Evolutionary conservation across 2,329 filamentous ascomycete species (phyloP), one percentile per base, ranked within the genome.

Genomic region (Paramyrothecium sp.): DNA sequence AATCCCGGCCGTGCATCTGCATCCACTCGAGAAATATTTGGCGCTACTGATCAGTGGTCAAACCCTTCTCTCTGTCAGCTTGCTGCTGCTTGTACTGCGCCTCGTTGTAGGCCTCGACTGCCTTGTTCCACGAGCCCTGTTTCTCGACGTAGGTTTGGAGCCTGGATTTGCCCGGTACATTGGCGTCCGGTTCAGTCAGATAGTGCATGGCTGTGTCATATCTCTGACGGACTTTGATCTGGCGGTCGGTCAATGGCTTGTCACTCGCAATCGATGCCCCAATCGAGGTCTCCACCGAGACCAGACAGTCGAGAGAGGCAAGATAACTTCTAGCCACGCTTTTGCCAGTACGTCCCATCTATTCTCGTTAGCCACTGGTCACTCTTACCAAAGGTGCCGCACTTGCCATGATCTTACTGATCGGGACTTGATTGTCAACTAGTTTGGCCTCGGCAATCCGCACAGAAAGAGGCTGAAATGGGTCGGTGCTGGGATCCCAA

Each of bases 61-160:
- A 16, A 10, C 33, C 33, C 16, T 38, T 38, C 10, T 38, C 33
- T 16, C 16, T 8, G 33, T 38, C 33, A 10, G 33, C 33, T 38
- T 38, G 8, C 33, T 38, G 33, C 16, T 38, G 33, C 33, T 38
- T 38, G 16, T 10, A 38, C 33, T 38, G 33, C 8, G 33, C 33
- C 33, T 38, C 33, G 16, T 38, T 38, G 33, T 38, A 38, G 16
- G 33, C 33, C 16, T 38, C 33, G 8, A 38, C 33, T 16, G 33
- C 33, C 16, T 38, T 38, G 33, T 38, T 38, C 33, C 52, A 57
- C 22, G 55, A 44, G 2, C 22, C 16, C 30, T 57, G 55, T 20
- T 57, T 57, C n/a, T 49, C n/a, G 12, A 57, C 55, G 26, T 57
- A 54, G 13, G 46, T 49, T 22, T 57, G 51, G 3, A 57, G 21